These are phyloP conservation scores for Sugiyamaella castrensis DNA, from an alignment of 1,139 yeast genomes.

Conservation along the genomic window DNA sequence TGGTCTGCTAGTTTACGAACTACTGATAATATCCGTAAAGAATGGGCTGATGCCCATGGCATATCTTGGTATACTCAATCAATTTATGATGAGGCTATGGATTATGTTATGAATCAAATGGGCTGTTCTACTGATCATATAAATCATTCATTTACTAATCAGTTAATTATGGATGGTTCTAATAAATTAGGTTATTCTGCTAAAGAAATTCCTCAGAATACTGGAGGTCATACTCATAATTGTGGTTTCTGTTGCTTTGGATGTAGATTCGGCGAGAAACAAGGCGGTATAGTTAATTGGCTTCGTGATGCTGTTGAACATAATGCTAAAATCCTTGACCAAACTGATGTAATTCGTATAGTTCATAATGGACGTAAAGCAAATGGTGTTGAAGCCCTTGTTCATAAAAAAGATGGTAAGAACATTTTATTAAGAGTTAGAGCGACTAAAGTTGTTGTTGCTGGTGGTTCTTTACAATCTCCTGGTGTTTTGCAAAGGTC, in stretches of 20 bases:
- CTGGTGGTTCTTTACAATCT: conserved; percentile 54
- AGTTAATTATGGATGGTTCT: conserved; percentile 47
- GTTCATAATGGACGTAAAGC: conserved; percentile 47
- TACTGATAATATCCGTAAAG: conserved; percentile 53
- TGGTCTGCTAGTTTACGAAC: conserved; percentile 61
- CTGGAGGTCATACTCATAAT: conserved; percentile 48
- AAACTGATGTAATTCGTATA: conserved; percentile 45
- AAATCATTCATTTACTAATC: conserved; percentile 50
- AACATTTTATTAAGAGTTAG: conserved; percentile 40
- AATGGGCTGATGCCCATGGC: conserved; percentile 50
- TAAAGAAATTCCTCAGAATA: conserved; percentile 48
- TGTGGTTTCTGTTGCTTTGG: conserved; percentile 56
- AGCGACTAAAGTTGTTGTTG: conserved; percentile 48
- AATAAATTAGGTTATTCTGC: conserved; percentile 48
- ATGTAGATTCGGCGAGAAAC: conserved; percentile 55
- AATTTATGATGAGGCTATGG: conserved; percentile 48
- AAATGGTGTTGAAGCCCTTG: conserved; percentile 41
- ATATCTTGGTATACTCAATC: conserved; percentile 49
- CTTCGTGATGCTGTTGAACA: conserved; percentile 49
- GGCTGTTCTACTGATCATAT: conserved; percentile 46
- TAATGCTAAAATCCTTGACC: conserved; percentile 51
- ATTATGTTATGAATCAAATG: conserved; percentile 52
- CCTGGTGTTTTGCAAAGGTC: conserved; percentile 52
- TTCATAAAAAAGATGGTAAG: conserved; percentile 27
- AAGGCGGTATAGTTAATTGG: conserved; percentile 55